A percentile compares a stretch with the other conserved stretches of the same genome.
Evolutionary conservation across 225 moss, liverwort and hornwort genomes (phyloP).

Genomic region (Polytrichum formosum): DNA sequence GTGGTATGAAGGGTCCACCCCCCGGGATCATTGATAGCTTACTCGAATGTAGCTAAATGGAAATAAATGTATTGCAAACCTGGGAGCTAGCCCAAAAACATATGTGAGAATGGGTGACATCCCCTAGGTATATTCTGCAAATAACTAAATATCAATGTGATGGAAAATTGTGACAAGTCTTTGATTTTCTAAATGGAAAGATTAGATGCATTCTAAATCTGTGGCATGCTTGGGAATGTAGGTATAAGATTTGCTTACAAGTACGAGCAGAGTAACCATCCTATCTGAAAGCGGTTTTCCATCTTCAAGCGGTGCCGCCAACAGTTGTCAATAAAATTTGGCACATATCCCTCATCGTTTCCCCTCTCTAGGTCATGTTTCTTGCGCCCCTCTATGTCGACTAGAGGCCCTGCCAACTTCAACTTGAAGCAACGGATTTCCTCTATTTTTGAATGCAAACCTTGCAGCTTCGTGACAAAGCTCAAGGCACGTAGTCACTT

Average conservation of each 20-base stretch:
- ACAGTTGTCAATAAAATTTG: conserved; percentile 35
- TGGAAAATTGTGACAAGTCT: no score
- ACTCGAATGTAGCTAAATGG: no score
- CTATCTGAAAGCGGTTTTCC: conserved; percentile 8
- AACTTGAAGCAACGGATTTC: background rate
- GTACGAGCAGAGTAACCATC: conserved; percentile 1
- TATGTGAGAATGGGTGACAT: no score
- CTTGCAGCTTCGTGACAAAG: conserved; percentile 35
- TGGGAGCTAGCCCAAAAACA: no score
- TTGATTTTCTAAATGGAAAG: no score
- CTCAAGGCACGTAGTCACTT: conserved; percentile 36
- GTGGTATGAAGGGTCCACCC: no score
- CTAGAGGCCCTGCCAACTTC: background rate
- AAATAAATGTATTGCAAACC: no score
- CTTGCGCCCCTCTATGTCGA: conserved; percentile 3
- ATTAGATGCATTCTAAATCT: no score
- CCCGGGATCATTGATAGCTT: no score
- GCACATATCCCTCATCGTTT: background rate
- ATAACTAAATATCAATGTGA: no score
- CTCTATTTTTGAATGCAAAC: conserved; percentile 18
- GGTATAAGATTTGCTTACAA: conserved; percentile 2
- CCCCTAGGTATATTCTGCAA: no score
- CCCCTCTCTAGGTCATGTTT: conserved; percentile 1
- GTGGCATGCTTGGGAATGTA: no score
- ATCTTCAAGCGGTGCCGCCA: conserved; percentile 23